Evolutionary conservation across 2,329 filamentous ascomycete species (phyloP), one percentile per base, ranked within the genome.

Genomic region (Pleurostoma richardsiae): DNA sequence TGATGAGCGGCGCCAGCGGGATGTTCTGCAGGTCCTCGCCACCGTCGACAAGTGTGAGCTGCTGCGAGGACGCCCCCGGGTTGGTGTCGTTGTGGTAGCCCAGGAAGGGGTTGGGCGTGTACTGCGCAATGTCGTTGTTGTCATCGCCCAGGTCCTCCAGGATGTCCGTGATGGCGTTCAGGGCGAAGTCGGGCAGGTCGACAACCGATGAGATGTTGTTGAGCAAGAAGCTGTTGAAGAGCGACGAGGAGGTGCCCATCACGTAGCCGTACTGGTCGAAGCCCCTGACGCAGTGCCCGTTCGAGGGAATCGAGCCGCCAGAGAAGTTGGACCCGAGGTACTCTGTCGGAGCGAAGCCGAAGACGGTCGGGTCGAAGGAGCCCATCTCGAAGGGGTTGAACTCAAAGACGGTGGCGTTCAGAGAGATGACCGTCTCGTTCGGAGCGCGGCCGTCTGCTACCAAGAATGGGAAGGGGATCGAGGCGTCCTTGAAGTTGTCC

Each of bases 241-340:
- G 74, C 1, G 87, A 86, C 1, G 85, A 89, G 27, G 85, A 90
- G 0, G 90, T 95, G 43, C 90, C 90, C 81, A 95, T 90, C 29
- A 95, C 72, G 59, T 80, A 96, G 5, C 88, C 88, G 28, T 79
- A 79, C 56, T 90, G 90, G 66, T 96, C 91, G 52, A 90, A 90
- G 1, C 91, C 91, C 6, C 77, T 73, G 11, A 95, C 76, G 59
- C 91, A 96, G 40, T 68, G 62, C 40, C 78, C 76, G 46, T 73
- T 63, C 8, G 70, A 60, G 0, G 77, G 68, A 26, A 94, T 64
- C 30, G 46, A 68, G 52, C 83, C 83, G 43, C 69, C 66, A 52
- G 65, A 65, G 50, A 86, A 76, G 49, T 74, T 70, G 42, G 80
- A 81, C 29, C 80, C 83, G 29, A 85, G 70, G 58, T 81, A 86